phyloP scores from a whole-genome alignment of 2,329 filamentous ascomycete genomes.

The Alternaria viburni region DNA sequence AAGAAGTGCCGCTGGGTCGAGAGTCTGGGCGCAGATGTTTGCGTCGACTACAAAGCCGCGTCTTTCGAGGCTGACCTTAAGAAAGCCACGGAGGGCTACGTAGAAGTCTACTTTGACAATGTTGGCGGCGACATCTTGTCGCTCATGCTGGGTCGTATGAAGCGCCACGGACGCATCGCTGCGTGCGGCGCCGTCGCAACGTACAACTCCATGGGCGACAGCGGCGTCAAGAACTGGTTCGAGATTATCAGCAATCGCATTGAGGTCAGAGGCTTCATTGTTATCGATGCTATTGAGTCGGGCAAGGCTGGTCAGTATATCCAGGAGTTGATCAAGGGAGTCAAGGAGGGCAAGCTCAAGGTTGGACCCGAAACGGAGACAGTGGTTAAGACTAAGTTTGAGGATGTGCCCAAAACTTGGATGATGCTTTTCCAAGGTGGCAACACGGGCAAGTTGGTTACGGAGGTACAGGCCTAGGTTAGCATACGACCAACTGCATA shows the following conservation, averaged over 20 bases:
- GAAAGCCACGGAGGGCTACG: slow-evolving; percentile 56
- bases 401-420: slow-evolving; percentile 59
- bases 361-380: slow-evolving; percentile 56
- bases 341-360: slow-evolving; percentile 56
- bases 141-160: slow-evolving; percentile 53
- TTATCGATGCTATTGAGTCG: slow-evolving; percentile 46
- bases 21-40: slow-evolving; percentile 59
- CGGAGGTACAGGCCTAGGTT: slow-evolving; percentile 33
- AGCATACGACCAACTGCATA: background rate
- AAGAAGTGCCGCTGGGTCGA: slow-evolving; percentile 61
- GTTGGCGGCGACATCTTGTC: slow-evolving; percentile 58
- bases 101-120: slow-evolving; percentile 61
- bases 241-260: slow-evolving; percentile 52
- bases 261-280: slow-evolving; percentile 54
- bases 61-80: slow-evolving; percentile 56
- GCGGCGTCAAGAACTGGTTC: slow-evolving; percentile 52
- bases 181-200: slow-evolving; percentile 53
- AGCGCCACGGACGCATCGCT: slow-evolving; percentile 50
- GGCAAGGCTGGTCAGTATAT: slow-evolving; percentile 37
- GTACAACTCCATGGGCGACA: slow-evolving; percentile 49
- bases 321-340: slow-evolving; percentile 29
- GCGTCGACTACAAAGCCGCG: slow-evolving; percentile 61
- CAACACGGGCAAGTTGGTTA: slow-evolving; percentile 58
- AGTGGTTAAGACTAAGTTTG: slow-evolving; percentile 55
- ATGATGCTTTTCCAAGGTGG: slow-evolving; percentile 55